Conservation (phyloP, 2,329 filamentous ascomycete species). For the Diaporthe aspalathi region DNA sequence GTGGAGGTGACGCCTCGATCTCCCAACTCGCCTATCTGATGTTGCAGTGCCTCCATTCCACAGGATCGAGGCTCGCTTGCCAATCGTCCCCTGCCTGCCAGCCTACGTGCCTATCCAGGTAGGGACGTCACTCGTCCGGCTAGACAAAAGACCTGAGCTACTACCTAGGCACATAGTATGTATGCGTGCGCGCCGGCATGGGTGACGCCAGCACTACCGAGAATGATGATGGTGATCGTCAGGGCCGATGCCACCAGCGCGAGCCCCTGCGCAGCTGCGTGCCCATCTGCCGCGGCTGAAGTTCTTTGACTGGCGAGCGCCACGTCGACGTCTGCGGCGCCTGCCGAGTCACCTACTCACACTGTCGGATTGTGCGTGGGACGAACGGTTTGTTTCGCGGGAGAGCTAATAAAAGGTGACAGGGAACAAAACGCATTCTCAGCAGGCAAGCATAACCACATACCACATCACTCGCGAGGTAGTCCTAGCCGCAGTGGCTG, state of each 20-base stretch:
- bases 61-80: neutral
- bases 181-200: neutral
- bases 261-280: conserved; percentile 20
- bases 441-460: neutral
- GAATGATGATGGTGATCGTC: conserved; percentile 11
- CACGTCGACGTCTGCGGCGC: conserved; percentile 21
- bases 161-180: too few relatives aligned
- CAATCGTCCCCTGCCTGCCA: neutral
- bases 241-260: conserved; percentile 25
- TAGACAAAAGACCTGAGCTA: neutral
- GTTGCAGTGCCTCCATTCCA: conserved; percentile 26
- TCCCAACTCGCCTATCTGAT: conserved; percentile 27
- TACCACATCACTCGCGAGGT: neutral
- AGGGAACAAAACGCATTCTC: neutral
- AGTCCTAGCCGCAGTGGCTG: too few relatives aligned
- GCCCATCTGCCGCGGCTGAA: neutral
- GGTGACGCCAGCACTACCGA: neutral
- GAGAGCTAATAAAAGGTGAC: neutral
- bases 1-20: conserved; percentile 28
- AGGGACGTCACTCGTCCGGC: neutral
- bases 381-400: conserved; percentile 12
- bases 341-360: neutral
- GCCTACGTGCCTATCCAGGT: too few relatives aligned
- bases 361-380: neutral
- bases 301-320: conserved; percentile 21